Base-by-base conservation (phyloP, 148 eudicot species). In the Persicaria maculosa region DNA sequence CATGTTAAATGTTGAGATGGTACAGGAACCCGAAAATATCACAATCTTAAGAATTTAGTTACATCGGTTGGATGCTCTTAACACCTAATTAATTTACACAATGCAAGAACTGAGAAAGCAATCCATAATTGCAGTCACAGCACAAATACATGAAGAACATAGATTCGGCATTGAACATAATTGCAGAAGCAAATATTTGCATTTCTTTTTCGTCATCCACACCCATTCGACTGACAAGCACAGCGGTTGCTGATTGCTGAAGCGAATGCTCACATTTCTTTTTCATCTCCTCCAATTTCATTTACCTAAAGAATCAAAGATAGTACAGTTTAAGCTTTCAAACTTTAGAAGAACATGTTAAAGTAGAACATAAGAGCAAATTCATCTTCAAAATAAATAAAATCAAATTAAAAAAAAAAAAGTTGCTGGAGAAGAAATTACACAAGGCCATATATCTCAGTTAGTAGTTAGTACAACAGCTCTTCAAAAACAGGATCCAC, bases 401-500 rank as follows among this genome's bases (percentile, higher is more conserved):
- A 31, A 31, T 31, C 3, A 31, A 1, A 1, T 31, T 31, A 1
- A 31, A 31, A 31, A 31, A 31, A 31, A 31, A 31, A 31, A 31
- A 0, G 40, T 31, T 31, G 40, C 40, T 31, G 40, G 40, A 31
- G 40, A 31, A 31, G 40, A 31, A 31, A 31, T 31, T 31, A 31
- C 40, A 31, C 40, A 31, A 31, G 40, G 40, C 40, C 40, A 31
- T 31, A 31, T 31, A 31, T 31, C 40, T 31, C 40, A 31, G 40
- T 31, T 31, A 31, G 40, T 31, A 31, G 40, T 91, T 80, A 94
- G 68, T 91, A 94, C 19, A 94, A 88, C 65, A 94, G 87, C 81
- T 94, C 98, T 78, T 90, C 86, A 55, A 94, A 94, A 48, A 90
- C 96, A 55, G 90, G 98, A 82, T 94, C 98, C 54, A 94, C 96